Evolutionary conservation across 2,329 filamentous ascomycete genomes (phyloP).

Genomic region (Talaromyces verruculosus): DNA sequence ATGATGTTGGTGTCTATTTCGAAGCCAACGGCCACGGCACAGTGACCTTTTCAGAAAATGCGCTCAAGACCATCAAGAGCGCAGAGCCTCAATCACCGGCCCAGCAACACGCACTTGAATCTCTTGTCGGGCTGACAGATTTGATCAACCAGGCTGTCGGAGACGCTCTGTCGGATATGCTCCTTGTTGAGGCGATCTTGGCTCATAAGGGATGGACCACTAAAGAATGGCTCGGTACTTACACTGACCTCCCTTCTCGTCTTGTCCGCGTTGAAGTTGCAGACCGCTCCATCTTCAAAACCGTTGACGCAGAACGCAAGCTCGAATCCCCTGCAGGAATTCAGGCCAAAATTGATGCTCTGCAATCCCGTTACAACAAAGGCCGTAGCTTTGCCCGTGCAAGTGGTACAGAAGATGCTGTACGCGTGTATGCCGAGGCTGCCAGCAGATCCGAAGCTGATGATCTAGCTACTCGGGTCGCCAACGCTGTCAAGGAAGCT

Average conservation of each 20-base stretch:
- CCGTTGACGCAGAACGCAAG: slow-evolving; percentile 87
- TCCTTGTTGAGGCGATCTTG: slow-evolving; percentile 92
- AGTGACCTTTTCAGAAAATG: slow-evolving; percentile 85
- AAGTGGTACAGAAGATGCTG: slow-evolving; percentile 92
- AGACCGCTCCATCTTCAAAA: slow-evolving; percentile 80
- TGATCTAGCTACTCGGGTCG: slow-evolving; percentile 81
- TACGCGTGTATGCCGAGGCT: slow-evolving; percentile 93
- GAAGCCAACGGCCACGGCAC: slow-evolving; percentile 98
- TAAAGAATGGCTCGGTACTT: slow-evolving; percentile 88
- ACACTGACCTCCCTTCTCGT: slow-evolving; percentile 90
- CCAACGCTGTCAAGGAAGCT: slow-evolving; percentile 67
- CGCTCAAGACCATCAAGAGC: slow-evolving; percentile 73
- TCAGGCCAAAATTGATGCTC: slow-evolving; percentile 81
- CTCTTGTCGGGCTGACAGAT: slow-evolving; percentile 76
- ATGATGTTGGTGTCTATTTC: slow-evolving; percentile 96
- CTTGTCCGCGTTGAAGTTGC: slow-evolving; percentile 89
- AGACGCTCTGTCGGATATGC: slow-evolving; percentile 91
- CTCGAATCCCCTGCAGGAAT: slow-evolving; percentile 75
- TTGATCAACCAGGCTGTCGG: slow-evolving; percentile 98
- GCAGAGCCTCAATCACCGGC: slow-evolving; percentile 86
- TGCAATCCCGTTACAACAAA: slow-evolving; percentile 86
- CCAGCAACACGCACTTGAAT: slow-evolving; percentile 85
- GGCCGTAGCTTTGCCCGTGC: slow-evolving; percentile 89
- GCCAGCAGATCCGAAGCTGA: slow-evolving; percentile 86
- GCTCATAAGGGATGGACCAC: slow-evolving; percentile 91